These are phyloP conservation scores for Pyrenula massariospora DNA, from an alignment of 495 filamentous ascomycete genomes.

Conservation along the genomic window DNA sequence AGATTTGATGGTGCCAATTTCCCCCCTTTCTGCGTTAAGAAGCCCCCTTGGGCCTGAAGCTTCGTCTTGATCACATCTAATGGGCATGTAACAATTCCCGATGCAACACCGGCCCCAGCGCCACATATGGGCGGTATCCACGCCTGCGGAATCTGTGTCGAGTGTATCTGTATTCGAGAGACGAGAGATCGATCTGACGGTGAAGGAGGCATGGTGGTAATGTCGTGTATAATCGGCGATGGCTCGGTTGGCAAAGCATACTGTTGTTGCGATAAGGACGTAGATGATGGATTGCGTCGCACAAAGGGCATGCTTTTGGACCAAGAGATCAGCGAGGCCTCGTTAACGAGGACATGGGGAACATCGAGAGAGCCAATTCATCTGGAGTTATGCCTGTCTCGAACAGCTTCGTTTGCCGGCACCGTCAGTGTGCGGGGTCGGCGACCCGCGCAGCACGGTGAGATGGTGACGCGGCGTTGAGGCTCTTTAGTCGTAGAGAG, in stretches of 20 bases:
- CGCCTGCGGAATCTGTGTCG: slow-evolving; percentile 35
- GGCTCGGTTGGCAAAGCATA: slow-evolving; percentile 8
- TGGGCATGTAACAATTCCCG: slow-evolving; percentile 89
- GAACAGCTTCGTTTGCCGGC: too few species aligned
- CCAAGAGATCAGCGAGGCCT: not conserved
- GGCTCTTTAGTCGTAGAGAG: too few species aligned
- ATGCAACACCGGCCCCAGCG: slow-evolving; percentile 78
- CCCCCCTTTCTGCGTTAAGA: slow-evolving; percentile 34
- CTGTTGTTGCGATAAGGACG: not conserved
- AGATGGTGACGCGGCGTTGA: not conserved
- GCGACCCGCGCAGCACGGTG: slow-evolving; percentile 12
- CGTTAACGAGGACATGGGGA: not conserved
- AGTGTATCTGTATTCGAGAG: slow-evolving; percentile 43
- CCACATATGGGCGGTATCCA: slow-evolving; percentile 62
- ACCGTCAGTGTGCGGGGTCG: slow-evolving; percentile 9
- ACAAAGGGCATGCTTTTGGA: not conserved
- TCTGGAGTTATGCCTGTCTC: not conserved
- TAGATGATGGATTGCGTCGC: not conserved
- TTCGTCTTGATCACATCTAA: slow-evolving; percentile 99
- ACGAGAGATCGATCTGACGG: slow-evolving; percentile 23
- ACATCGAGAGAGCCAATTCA: not conserved
- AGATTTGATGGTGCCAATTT: slow-evolving; percentile 32
- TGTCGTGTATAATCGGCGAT: slow-evolving; percentile 10
- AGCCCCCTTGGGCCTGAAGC: slow-evolving; percentile 86
- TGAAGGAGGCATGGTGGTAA: slow-evolving; percentile 4